Base-by-base conservation (phyloP, 352 stramenopile species). In the Phytophthora nicotianae region DNA sequence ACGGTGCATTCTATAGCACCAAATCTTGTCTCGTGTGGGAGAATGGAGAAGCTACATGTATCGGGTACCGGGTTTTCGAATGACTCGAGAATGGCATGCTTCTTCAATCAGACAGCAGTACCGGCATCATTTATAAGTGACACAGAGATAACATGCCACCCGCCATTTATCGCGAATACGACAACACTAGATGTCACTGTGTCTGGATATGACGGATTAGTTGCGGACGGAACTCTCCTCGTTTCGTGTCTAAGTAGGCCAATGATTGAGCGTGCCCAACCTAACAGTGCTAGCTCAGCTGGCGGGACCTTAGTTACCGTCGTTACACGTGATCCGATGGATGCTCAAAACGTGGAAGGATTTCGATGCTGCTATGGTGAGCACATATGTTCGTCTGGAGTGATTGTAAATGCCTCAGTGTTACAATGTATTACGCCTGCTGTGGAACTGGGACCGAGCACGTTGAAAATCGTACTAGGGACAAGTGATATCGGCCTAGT, bases 11-110 rank as follows among this genome's bases (percentile, higher is more conserved):
- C 43, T 19, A 49, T 76, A 17, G 45, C 35, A 8, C 77, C 77
- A 5, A 63, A 19, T 17, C 9, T 83, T 7, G 50, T 58, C 5
- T 24, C 55, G 1, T 80, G 74, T 23, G 41, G 35, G 3, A 40
- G 41, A 5, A 56, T 26, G 7, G 46, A 55, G 9, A 50, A 67
- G 8, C 32, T 89, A 0, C 35, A 35, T 13, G 14, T 90, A 0
- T 29, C 38, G 11, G 78, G 79, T 16, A 45, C 49, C 43, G 81
- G 77, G 0, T 88, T 86, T 42, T 56, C 63, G 5, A 68, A 72
- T 33, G 10, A 58, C 33, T 70, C 37, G 1, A 50, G 50, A 5
- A 50, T 84, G 19, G 47, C 42, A n/a, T 90, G 81, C 17, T 26
- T 77, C 17, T 86, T 90, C 26, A 46, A 65, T 37, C 19, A 46